Conservation (phyloP, 805 yeast genomes). For the Candida cerambycidarum region DNA sequence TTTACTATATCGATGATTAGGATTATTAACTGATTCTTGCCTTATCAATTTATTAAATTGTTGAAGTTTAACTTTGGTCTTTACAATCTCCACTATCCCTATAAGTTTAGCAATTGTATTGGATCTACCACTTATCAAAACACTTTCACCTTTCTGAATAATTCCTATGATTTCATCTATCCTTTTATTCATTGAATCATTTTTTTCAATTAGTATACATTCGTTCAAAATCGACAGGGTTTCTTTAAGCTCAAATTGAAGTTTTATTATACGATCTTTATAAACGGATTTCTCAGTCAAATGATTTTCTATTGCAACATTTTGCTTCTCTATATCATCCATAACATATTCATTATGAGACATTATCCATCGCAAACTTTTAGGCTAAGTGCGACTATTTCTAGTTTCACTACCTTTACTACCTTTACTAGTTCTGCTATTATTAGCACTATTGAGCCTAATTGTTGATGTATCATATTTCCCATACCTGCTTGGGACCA, state of each 20-base stretch:
- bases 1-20: conserved; percentile 8
- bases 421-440: conserved; percentile 14
- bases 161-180: conserved; percentile 10
- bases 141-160: not conserved
- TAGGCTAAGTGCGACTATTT: not conserved
- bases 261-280: not conserved
- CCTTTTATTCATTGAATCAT: conserved; percentile 12
- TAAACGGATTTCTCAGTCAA: not conserved
- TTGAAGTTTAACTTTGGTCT: conserved; percentile 8
- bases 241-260: not conserved
- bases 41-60: conserved; percentile 15
- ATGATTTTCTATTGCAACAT: not conserved
- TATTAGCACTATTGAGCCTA: conserved; percentile 18
- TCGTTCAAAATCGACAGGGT: not conserved
- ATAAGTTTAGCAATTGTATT: conserved; percentile 11
- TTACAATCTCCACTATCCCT: conserved; percentile 14
- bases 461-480: conserved; percentile 23
- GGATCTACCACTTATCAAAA: conserved; percentile 11
- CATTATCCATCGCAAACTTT: not conserved
- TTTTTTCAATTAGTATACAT: conserved; percentile 8
- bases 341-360: not conserved
- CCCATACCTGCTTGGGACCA: conserved; percentile 21
- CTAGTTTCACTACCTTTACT: too few relatives aligned
- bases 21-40: conserved; percentile 11
- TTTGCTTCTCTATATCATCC: not conserved